These are phyloP conservation scores for Urtica urens DNA, from an alignment of 306 rosid species.

Conservation along the genomic window DNA sequence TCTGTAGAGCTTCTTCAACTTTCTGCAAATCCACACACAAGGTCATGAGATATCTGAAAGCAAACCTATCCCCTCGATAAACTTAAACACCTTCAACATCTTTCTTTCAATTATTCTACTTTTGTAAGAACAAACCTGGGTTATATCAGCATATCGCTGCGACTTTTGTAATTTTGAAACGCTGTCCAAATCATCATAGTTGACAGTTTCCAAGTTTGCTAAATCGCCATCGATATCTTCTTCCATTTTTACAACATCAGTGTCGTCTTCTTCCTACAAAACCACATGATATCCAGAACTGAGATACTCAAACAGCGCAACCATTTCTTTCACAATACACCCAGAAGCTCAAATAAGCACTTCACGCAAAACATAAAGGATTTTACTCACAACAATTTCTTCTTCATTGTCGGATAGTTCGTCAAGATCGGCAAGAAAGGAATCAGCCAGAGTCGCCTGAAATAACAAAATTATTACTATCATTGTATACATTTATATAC, in stretches of 20 bases:
- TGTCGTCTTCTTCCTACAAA: conserved; percentile 51
- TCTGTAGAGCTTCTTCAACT: conserved; percentile 78
- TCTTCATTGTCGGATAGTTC: conserved; percentile 92
- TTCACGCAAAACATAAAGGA: background rate
- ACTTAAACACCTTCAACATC: background rate
- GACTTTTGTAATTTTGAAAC: conserved; percentile 90
- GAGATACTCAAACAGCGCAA: background rate
- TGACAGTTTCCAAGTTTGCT: conserved; percentile 75
- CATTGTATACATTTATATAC: too few relatives aligned
- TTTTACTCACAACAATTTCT: conserved; percentile 38
- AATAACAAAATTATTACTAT: conserved; percentile 15
- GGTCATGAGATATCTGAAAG: conserved; percentile 1
- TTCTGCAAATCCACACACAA: conserved; percentile 42
- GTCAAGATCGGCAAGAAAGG: conserved; percentile 92
- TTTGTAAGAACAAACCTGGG: conserved; percentile 45
- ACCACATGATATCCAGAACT: background rate
- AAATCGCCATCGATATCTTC: conserved; percentile 90
- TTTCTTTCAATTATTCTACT: background rate
- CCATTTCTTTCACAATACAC: background rate
- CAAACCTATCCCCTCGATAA: background rate
- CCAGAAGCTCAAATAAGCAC: background rate
- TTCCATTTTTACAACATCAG: conserved; percentile 56
- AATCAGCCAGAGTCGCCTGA: conserved; percentile 93
- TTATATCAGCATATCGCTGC: conserved; percentile 59
- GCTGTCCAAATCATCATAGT: conserved; percentile 87